phyloP scores from a whole-genome alignment of 306 rosid genomes.

The Phaseolus lunatus region DNA sequence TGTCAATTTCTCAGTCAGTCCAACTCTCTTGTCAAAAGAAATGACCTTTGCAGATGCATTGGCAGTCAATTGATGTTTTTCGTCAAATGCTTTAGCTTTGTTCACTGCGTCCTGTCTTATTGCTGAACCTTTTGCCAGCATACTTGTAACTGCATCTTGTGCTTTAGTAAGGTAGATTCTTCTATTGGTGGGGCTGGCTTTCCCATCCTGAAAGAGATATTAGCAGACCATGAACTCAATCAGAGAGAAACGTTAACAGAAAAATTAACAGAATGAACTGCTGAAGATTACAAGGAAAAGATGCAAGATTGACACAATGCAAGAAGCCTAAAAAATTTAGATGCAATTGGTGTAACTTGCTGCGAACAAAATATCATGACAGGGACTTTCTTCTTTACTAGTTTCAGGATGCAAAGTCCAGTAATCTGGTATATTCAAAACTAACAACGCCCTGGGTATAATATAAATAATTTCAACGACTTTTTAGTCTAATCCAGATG shows the following conservation, averaged over 20 bases:
- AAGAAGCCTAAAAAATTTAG: slow-evolving; percentile 9
- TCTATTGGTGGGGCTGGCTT: slow-evolving; percentile 57
- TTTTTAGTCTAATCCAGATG: slow-evolving; percentile 11
- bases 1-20: slow-evolving; percentile 81
- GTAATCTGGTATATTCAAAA: slow-evolving; percentile 4
- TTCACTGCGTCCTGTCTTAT: slow-evolving; percentile 86
- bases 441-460: not conserved
- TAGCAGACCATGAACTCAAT: slow-evolving; percentile 28
- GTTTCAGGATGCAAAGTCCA: slow-evolving; percentile 16
- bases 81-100: slow-evolving; percentile 98
- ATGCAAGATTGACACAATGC: not conserved
- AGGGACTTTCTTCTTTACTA: slow-evolving; percentile 15
- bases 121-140: slow-evolving; percentile 87
- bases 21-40: slow-evolving; percentile 84
- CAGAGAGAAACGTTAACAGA: not conserved
- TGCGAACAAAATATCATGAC: not conserved
- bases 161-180: slow-evolving; percentile 74
- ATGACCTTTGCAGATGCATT: slow-evolving; percentile 87
- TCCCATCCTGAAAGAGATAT: slow-evolving; percentile 56
- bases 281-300: slow-evolving; percentile 27
- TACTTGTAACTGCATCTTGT: slow-evolving; percentile 75
- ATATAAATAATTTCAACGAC: not conserved
- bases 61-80: slow-evolving; percentile 81
- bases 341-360: slow-evolving; percentile 11
- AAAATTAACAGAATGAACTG: slow-evolving; percentile 8